These are phyloP conservation scores for Trichoderma cornu-damae DNA, from an alignment of 2,329 filamentous ascomycete species.

Conservation along the genomic window DNA sequence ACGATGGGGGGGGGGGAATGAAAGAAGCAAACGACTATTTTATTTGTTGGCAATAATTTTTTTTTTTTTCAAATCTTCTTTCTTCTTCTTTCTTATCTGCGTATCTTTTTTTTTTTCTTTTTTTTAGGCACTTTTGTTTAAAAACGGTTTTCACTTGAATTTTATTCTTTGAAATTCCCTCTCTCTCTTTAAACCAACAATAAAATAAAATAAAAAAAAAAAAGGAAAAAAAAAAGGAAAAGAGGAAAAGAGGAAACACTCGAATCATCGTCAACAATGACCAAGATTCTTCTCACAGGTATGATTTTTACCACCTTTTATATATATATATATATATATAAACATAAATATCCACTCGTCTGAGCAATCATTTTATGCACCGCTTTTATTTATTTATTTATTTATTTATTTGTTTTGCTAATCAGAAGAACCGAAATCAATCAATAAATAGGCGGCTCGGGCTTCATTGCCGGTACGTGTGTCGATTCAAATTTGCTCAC, in stretches of 20 bases:
- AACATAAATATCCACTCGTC: too few relatives aligned
- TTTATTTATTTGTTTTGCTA: not conserved
- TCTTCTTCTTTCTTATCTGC: not conserved
- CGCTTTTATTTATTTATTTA: too few relatives aligned
- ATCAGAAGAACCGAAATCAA: not conserved
- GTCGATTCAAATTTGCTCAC: not conserved
- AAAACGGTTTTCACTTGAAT: too few relatives aligned
- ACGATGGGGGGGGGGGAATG: not conserved
- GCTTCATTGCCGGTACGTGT: conserved; percentile 34
- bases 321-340: too few relatives aligned
- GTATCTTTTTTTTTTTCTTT: not conserved
- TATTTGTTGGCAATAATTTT: not conserved
- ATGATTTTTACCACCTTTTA: too few relatives aligned
- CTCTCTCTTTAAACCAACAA: too few relatives aligned
- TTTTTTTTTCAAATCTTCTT: not conserved
- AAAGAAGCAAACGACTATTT: too few relatives aligned
- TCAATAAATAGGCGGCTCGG: conserved; percentile 30
- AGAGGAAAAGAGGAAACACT: not conserved
- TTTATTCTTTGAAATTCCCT: not conserved
- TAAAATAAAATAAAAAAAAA: too few relatives aligned
- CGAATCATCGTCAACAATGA: conserved; percentile 22
- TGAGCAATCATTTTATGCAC: too few relatives aligned
- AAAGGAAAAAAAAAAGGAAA: too few relatives aligned
- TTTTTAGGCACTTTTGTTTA: too few relatives aligned
- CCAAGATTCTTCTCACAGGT: conserved; percentile 33